Conservation (phyloP, 768 basidiomycete species). For the Tylopilus sp. region DNA sequence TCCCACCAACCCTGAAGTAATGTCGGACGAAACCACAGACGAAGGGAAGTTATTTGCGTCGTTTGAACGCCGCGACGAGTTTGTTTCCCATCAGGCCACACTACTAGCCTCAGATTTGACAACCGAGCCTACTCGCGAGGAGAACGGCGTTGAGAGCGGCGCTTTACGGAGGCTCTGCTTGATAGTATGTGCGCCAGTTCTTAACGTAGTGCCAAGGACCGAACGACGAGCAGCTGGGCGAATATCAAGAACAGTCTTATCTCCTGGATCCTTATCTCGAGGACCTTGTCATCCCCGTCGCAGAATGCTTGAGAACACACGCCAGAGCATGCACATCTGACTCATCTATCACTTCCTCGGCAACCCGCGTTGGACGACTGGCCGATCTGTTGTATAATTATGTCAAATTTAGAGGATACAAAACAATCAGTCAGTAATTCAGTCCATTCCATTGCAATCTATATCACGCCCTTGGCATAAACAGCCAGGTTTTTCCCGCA, state of each 20-base stretch:
- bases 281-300: slow-evolving; percentile 69
- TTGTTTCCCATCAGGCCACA: slow-evolving; percentile 46
- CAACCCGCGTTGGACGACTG: slow-evolving; percentile 47
- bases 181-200: slow-evolving; percentile 45
- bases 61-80: slow-evolving; percentile 63
- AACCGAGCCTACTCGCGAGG: slow-evolving; percentile 39
- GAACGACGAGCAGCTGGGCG: slow-evolving; percentile 56
- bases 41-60: slow-evolving; percentile 49
- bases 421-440: slow-evolving; percentile 74
- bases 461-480: slow-evolving; percentile 18
- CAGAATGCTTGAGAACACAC: slow-evolving; percentile 57
- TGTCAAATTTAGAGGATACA: slow-evolving; percentile 86
- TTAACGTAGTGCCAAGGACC: neutral
- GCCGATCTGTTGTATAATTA: slow-evolving; percentile 71
- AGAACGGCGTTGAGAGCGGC: slow-evolving; percentile 41
- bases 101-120: slow-evolving; percentile 50
- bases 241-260: slow-evolving; percentile 92
- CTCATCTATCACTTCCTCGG: slow-evolving; percentile 26
- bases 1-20: slow-evolving; percentile 6
- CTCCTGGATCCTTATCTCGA: slow-evolving; percentile 90
- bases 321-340: slow-evolving; percentile 40
- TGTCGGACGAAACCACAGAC: slow-evolving; percentile 37
- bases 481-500: slow-evolving; percentile 94
- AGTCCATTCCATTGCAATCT: neutral
- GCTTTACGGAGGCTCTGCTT: slow-evolving; percentile 41